Evolutionary conservation across 2,329 filamentous ascomycete genomes (phyloP), one percentile per base, ranked within the genome.

Genomic region (Diaporthe sp.): DNA sequence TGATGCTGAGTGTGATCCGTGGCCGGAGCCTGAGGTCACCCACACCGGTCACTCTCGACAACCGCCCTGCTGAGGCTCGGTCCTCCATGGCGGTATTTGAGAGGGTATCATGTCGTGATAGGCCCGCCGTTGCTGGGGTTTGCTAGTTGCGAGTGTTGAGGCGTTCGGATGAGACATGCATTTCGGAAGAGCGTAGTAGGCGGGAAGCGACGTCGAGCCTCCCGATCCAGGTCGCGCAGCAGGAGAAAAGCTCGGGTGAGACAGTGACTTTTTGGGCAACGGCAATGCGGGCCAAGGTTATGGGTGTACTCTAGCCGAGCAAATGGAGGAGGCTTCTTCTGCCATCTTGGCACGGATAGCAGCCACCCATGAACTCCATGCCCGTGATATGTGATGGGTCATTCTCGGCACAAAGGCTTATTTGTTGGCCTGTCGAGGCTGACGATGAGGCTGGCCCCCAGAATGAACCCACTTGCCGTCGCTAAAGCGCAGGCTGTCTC

Each of bases 171-270:
- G 62, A 75, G 73, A 75, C 73, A 73, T 60, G 70, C 73, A 77
- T 75, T 73, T 75, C 70, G 76, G 76, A 73, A 73, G 22, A 75
- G 62, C 49, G 53, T 77, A 71, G 71, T 65, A 61, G 62, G 71
- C 70, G 70, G 76, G 58, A 44, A 19, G 62, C 71, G 72, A 71
- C 73, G 72, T 71, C 73, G 73, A 72, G 70, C 68, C 62, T 75
- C 73, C 75, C 75, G 65, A 74, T 67, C 57, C 72, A 70, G 49
- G 73, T 60, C 37, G n/a, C 37, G 42, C 62, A 71, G 62, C 73
- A 39, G 61, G 31, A 42, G 28, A 58, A 39, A 44, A 25, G 22
- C 44, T 76, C 73, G 70, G 42, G 73, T 75, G 46, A 77, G 76
- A 75, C 73, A 77, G 28, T 51, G 55, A 75, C 72, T 19, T 65